Evolutionary conservation across 2,329 filamentous ascomycete genomes (phyloP).

Genomic region (Aspergillus ibericus): DNA sequence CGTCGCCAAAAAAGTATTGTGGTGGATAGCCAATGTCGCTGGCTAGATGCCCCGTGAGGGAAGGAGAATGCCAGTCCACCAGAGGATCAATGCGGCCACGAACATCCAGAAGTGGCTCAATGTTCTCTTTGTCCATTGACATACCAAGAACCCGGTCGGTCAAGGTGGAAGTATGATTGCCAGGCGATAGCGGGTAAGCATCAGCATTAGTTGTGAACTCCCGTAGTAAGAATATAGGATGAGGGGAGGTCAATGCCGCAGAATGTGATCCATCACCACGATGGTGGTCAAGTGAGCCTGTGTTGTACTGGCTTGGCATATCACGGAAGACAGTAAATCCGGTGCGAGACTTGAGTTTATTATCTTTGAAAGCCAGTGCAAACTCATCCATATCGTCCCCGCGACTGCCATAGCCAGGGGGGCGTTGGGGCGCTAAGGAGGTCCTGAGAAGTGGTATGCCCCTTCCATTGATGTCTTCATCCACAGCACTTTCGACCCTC

Average conservation of each 20-base stretch:
- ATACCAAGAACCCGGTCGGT: conserved; percentile 12
- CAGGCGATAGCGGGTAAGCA: conserved; percentile 18
- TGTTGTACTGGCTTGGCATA: conserved; percentile 14
- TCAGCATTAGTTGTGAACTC: conserved; percentile 9
- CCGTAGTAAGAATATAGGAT: conserved; percentile 23
- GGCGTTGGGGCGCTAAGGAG: conserved; percentile 20
- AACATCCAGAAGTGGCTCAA: conserved; percentile 35
- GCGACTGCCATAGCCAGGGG: conserved; percentile 19
- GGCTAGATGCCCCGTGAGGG: conserved; percentile 17
- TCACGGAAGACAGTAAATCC: conserved; percentile 43
- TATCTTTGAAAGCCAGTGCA: conserved; percentile 31
- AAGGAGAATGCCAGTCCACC: conserved; percentile 28
- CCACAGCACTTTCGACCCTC: conserved; percentile 10
- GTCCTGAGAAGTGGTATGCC: conserved; percentile 21
- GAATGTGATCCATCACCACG: conserved; percentile 1
- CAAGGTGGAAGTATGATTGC: conserved; percentile 13
- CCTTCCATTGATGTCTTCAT: conserved; percentile 15
- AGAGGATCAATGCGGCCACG: conserved; percentile 27
- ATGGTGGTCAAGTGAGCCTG: conserved; percentile 12
- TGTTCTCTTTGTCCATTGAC: conserved; percentile 37
- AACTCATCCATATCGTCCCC: conserved; percentile 35
- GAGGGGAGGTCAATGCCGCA: conserved; percentile 20
- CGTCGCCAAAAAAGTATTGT: conserved; percentile 28
- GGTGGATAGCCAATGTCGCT: conserved; percentile 24
- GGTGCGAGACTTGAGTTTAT: conserved; percentile 29